A percentile compares a stretch with the other conserved stretches of the same genome.
phyloP scores from a whole-genome alignment of 2,329 filamentous ascomycete species.

The Bisporella sp. region DNA sequence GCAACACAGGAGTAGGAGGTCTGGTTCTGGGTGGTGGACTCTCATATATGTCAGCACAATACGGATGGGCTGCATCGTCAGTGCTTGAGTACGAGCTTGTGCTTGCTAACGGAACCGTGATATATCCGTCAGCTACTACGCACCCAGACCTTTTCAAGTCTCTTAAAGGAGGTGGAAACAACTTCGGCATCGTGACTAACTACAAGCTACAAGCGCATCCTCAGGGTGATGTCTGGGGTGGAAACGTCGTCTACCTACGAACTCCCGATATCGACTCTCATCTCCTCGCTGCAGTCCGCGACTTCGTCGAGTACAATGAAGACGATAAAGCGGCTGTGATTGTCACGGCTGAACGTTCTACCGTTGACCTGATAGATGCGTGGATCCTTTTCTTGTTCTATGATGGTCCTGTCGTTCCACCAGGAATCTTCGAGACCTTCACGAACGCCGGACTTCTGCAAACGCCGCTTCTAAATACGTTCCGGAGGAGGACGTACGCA shows the following conservation, averaged over 20 bases:
- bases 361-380: not conserved
- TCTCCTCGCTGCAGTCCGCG: not conserved
- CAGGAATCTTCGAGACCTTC: not conserved
- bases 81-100: not conserved
- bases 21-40: not conserved
- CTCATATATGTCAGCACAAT: not conserved
- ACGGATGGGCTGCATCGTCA: not conserved
- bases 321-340: not conserved
- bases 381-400: not conserved
- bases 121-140: not conserved
- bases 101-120: not conserved
- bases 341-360: not conserved
- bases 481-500: no score
- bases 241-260: not conserved
- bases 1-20: no score
- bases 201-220: not conserved
- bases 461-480: no score
- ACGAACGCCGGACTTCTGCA: no score
- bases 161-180: not conserved
- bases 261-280: not conserved
- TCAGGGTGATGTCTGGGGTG: not conserved
- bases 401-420: not conserved
- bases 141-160: constrained; percentile 1
- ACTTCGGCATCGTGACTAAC: constrained; percentile 1
- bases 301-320: not conserved